Base-by-base conservation (phyloP, 192 early-diverging fungal genomes). In the Helicostylum pulchrum region DNA sequence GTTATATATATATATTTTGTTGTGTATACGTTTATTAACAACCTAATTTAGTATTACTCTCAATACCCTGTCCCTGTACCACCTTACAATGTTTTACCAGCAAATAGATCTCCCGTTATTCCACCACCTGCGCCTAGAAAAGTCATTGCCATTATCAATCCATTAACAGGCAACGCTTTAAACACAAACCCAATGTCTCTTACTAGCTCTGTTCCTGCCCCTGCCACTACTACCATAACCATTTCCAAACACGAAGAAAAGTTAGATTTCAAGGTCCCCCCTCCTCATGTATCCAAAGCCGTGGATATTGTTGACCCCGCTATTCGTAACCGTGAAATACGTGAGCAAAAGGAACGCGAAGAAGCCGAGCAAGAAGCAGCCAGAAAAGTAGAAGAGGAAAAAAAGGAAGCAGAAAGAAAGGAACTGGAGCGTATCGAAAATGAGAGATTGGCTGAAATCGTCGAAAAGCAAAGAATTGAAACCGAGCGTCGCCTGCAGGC, bases 71-170 rank as follows among this genome's bases (percentile, higher is more conserved):
- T 59, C 9, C 6, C 36, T 39, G 36, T 39, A 46, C 57, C 6
- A 23, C 53, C 53, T 30, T 47, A 34, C 7, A 49, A 23, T 4
- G 10, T 19, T 20, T 2, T 10, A 4, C 39, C 55, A 68, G 12
- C 48, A 74, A 47, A 39, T 61, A 10, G 49, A 44, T 0, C 64
- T 71, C 49, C 70, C 46, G n/a, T 74, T 45, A 62, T 74, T 34
- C 64, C 73, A n/a, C 63, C 73, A 51, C 72, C 73, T 36, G 61
- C 55, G 26, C 54, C 36, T 14, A 80, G 70, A 39, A 79, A 68
- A 52, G 78, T 82, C 7, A 89, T 93, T 60, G 79, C 82, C 43
- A 93, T 93, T 68, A 86, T 90, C 64, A 83, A 91, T 64, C 91
- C 91, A 1, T 77, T 81, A 2, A 90, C 88, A 43, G 87, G 84